These are phyloP conservation scores for Pyrus pyrifolia DNA, from an alignment of 306 rosid genomes.

Conservation along the genomic window DNA sequence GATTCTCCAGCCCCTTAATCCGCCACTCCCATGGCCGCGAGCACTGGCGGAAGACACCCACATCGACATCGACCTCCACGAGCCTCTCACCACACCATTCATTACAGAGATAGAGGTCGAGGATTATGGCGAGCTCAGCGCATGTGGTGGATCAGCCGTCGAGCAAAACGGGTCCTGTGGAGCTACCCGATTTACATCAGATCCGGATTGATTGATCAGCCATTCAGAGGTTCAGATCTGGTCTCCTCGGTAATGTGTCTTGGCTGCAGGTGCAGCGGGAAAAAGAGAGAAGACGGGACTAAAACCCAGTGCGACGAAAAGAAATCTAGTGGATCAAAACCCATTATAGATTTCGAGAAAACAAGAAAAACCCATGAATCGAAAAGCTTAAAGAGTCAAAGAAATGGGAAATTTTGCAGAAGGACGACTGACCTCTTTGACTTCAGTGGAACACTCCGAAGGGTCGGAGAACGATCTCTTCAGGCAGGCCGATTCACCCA, in stretches of 20 bases:
- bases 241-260: too few relatives aligned
- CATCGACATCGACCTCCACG: too few relatives aligned
- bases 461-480: conserved; percentile 56
- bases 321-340: background rate
- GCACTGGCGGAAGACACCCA: background rate
- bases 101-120: conserved; percentile 10
- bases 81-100: too few relatives aligned
- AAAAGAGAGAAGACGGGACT: background rate
- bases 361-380: background rate
- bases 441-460: background rate
- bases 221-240: conserved; percentile 55
- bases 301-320: background rate
- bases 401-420: background rate
- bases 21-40: too few relatives aligned
- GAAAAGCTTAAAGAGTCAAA: conserved; percentile 4
- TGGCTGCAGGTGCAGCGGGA: too few relatives aligned
- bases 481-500: conserved; percentile 60
- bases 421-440: conserved; percentile 41
- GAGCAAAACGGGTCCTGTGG: conserved; percentile 17
- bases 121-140: conserved; percentile 48
- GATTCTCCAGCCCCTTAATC: too few relatives aligned
- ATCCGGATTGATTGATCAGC: conserved; percentile 64
- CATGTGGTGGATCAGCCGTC: conserved; percentile 60
- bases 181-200: conserved; percentile 95
- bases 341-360: conserved; percentile 4